Evolutionary conservation across 108 stramenopile species (phyloP), one percentile per base, ranked within the genome.

Genomic region (Cyclotella cryptica): DNA sequence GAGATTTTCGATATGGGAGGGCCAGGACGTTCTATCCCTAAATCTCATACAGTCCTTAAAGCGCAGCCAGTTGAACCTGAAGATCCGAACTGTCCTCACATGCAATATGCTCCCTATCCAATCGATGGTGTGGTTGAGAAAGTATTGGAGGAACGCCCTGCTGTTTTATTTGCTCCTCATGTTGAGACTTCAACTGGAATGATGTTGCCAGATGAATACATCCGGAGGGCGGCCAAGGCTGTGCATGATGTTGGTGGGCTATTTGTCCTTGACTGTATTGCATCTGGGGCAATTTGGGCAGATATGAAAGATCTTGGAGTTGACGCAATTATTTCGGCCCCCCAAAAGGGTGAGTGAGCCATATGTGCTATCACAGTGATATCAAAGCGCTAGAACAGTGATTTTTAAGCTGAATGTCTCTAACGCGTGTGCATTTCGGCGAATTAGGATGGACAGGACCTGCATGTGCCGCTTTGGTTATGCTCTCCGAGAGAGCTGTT

Each of bases 121-220:
- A 89, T 96, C 52, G 93, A 95, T 49, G 87, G 90, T 30, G 97
- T 96, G 15, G 91, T 96, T 41, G 84, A 76, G 42, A 89, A 79
- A 72, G 92, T 97, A 66, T 58, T 74, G 24, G 83, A 90, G 59
- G 93, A 95, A 80, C 84, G 88, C n/a, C 97, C 97, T 18, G 84
- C 87, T 10, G 93, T 90, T 3, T 55, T 97, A 27, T 96, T 94
- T 80, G 91, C 92, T 12, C 93, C 97, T 1, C 97, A 97, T 62
- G 97, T 97, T 9, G 97, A 97, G 72, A 97, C 97, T 0, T 88
- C 88, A 28, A 95, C 95, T 22, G 97, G 97, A 15, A 97, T 97
- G 84, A 90, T 97, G 57, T 67, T 97, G 14, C 88, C 94, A 27
- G 94, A 96, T 71, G 95, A 95, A 29, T 97, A 97, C 83, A 94